Conservation (phyloP, 305 asterid species). For the Solanum chacoense region DNA sequence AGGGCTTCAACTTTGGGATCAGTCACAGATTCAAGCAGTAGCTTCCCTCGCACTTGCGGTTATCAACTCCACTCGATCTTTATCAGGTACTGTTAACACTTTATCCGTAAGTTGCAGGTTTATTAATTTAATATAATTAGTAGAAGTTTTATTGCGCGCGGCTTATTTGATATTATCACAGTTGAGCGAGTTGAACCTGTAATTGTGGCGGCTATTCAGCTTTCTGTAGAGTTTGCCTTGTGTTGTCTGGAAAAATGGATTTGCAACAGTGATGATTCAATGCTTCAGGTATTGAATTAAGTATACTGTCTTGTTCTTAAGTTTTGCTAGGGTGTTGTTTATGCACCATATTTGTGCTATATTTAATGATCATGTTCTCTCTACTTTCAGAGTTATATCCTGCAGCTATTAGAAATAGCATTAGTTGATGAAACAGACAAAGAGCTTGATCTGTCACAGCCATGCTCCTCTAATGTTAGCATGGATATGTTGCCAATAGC, state of each 20-base stretch:
- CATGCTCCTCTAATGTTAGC: conserved; percentile 28
- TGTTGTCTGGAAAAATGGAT: conserved; percentile 69
- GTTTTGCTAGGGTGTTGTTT: neutral
- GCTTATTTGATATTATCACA: conserved; percentile 23
- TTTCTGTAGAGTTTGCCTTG: conserved; percentile 70
- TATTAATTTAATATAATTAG: neutral
- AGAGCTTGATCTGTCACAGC: conserved; percentile 47
- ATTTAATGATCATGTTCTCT: neutral
- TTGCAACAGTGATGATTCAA: conserved; percentile 25
- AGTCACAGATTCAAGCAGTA: conserved; percentile 60
- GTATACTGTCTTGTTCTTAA: neutral
- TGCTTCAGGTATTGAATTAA: conserved; percentile 55
- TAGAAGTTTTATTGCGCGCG: neutral
- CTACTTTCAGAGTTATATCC: conserved; percentile 32
- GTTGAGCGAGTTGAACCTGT: conserved; percentile 84
- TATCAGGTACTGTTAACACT: conserved; percentile 34
- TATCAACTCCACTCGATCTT: conserved; percentile 56
- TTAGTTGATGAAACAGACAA: conserved; percentile 55
- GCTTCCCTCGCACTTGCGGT: conserved; percentile 56
- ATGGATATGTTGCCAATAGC: conserved; percentile 42
- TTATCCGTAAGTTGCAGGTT: neutral
- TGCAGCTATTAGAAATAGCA: conserved; percentile 67
- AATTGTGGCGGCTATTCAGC: conserved; percentile 63
- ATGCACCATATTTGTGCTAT: conserved; percentile 1
- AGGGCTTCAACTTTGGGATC: conserved; percentile 81